Base-by-base conservation (phyloP, 257 asterid species). In the Ehretia macrophylla region DNA sequence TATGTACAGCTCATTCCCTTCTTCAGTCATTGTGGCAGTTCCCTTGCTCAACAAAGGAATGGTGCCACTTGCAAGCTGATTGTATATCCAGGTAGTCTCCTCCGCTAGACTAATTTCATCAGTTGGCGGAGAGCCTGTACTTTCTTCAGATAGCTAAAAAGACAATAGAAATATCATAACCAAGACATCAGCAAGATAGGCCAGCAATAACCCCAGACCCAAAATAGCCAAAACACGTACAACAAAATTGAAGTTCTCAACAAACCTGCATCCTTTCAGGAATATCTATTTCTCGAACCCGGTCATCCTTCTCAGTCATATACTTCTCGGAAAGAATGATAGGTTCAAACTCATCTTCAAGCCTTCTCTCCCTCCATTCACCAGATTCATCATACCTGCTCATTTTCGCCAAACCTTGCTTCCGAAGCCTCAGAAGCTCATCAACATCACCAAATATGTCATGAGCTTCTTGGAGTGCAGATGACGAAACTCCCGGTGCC, bases 181-280 rank as follows among this genome's bases (percentile, higher is more conserved):
- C 4, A 27, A 27, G 35, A 27, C 35, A n/a, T n/a, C n/a, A n/a
- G n/a, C n/a, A n/a, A n/a, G n/a, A 27, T 27, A 27, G 35, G 35
- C 35, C 35, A 27, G 35, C n/a, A n/a, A n/a, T n/a, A n/a, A n/a
- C n/a, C 35, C 6, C 35, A 27, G 6, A 27, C 35, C 35, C 35
- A 1, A 27, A 6, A 27, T 6, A 27, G n/a, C n/a, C n/a, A n/a
- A n/a, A n/a, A 38, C 37, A 51, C 45, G 23, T 17, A 61, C 16
- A 62, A 77, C 44, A n/a, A 37, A 20, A 38, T 51, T 32, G 18
- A 51, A 70, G 58, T 62, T 54, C n/a, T n/a, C n/a, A 59, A 37
- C 52, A 37, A 50, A 92, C 99, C 99, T 92, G 99, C 93, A 88
- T 86, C 77, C 99, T 84, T 74, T 92, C 99, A 18, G 99, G 99